Base-by-base conservation (phyloP, 1,139 yeast species). In the Geotrichum australiense region DNA sequence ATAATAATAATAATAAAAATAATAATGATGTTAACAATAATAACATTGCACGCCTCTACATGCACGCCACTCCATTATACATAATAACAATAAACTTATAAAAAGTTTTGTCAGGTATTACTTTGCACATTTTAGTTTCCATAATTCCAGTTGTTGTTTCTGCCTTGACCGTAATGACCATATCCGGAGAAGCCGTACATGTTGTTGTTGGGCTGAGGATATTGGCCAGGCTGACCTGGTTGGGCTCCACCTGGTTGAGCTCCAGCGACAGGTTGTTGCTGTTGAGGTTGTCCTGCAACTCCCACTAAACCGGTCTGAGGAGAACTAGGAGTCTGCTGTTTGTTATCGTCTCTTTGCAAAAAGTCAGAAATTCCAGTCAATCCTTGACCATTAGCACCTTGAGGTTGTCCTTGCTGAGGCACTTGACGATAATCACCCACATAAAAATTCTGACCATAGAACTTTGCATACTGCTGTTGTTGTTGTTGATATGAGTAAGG, bases 311-410 rank as follows among this genome's bases (percentile, higher is more conserved):
- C 35, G n/a, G 35, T 18, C 36, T 54, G 54, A 14, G 56, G 55
- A 22, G 59, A 51, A n/a, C 53, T 56, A 40, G 50, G 52, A 12
- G 50, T 42, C 23, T 43, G 50, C 20, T 31, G 35, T 47, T 55
- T 50, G 24, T 48, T 42, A 33, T 58, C 63, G n/a, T 56, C 59
- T 12, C 60, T 51, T 47, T 59, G 63, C 52, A 60, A 46, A 45
- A 59, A 61, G 41, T 59, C 64, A 12, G 59, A 53, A 40, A 59
- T 59, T 16, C 62, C 62, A 27, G 54, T 53, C 42, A 59, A 43
- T 11, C 40, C 41, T 23, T 32, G 48, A 20, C 46, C 45, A 37
- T 45, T 47, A 22, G 41, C 42, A 26, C 37, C 49, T 42, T 50
- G 53, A 21, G 38, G 49, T 41, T 44, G 48, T 7, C 29, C 29